Conservation (phyloP, 2,329 filamentous ascomycete genomes). For the Xylaria sp. region DNA sequence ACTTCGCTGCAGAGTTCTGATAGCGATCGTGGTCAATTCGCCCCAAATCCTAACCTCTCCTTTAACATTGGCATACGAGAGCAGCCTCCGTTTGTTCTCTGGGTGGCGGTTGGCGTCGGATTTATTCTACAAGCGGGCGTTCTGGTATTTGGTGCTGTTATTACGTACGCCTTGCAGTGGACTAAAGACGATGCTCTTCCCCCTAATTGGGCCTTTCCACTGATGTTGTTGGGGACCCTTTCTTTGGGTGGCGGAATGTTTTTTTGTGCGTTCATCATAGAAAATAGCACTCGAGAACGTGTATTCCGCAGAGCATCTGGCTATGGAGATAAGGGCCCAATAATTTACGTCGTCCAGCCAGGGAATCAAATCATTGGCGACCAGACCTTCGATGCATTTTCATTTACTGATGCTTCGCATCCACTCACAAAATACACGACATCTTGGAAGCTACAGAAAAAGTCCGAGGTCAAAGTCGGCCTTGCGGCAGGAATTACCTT, state of each 20-base stretch:
- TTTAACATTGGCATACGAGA: slow-evolving; percentile 15
- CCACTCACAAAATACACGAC: not conserved
- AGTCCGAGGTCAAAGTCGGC: not conserved
- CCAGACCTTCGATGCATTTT: not conserved
- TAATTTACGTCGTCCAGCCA: not conserved
- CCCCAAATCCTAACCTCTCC: slow-evolving; percentile 14
- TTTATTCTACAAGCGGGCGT: not conserved
- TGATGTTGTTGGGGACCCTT: not conserved
- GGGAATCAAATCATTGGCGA: not conserved
- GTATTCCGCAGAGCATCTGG: not conserved
- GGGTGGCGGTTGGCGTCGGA: no score
- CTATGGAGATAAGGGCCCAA: not conserved
- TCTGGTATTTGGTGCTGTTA: not conserved
- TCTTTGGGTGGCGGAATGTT: not conserved
- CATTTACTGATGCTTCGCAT: not conserved
- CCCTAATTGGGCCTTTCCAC: not conserved
- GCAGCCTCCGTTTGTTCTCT: no score
- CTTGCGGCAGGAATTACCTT: not conserved
- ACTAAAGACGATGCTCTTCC: not conserved
- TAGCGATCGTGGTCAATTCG: not conserved
- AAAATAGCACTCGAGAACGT: not conserved
- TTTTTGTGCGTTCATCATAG: not conserved
- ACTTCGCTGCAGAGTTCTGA: no score
- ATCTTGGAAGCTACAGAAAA: not conserved
- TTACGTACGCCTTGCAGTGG: not conserved